These are phyloP conservation scores for Remersonia thermophila DNA, from an alignment of 2,329 filamentous ascomycete species.

Conservation along the genomic window DNA sequence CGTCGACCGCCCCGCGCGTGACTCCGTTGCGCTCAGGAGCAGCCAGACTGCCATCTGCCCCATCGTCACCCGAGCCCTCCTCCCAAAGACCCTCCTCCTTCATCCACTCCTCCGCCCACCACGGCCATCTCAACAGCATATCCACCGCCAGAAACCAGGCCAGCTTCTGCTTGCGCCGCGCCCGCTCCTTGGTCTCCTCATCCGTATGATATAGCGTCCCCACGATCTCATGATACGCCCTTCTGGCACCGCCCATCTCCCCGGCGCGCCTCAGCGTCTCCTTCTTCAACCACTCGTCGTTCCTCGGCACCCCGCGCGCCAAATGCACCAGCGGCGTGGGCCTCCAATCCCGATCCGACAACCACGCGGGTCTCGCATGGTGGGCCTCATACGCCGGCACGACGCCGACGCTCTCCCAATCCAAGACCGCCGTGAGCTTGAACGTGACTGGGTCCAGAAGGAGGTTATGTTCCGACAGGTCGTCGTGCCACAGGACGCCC, in stretches of 20 bases:
- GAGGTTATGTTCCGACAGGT: constrained; percentile 9
- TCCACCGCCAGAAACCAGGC: no score
- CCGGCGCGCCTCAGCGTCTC: constrained; percentile 2
- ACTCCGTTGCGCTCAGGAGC: no score
- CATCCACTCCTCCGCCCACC: no score
- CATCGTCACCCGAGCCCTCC: neutral
- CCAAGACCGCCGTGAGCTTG: constrained; percentile 8
- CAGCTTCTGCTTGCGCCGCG: no score
- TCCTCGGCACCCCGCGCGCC: constrained; percentile 4
- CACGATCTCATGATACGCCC: constrained; percentile 1
- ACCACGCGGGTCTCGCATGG: constrained; percentile 4
- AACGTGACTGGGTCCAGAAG: constrained; percentile 7
- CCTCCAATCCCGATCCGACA: constrained; percentile 8
- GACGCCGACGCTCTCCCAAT: constrained; percentile 9
- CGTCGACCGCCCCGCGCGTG: no score
- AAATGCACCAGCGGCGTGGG: constrained; percentile 5
- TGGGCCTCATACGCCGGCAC: constrained; percentile 8
- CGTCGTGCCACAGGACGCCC: constrained; percentile 8
- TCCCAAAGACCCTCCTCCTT: neutral
- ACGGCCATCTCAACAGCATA: no score
- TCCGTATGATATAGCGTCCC: neutral
- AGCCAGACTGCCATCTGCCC: no score
- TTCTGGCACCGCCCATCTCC: constrained; percentile 2
- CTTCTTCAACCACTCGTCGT: constrained; percentile 3
- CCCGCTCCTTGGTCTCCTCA: no score